Evolutionary conservation across 2,329 filamentous ascomycete species (phyloP), one percentile per base, ranked within the genome.

Genomic region (Penicillium rolfsii): DNA sequence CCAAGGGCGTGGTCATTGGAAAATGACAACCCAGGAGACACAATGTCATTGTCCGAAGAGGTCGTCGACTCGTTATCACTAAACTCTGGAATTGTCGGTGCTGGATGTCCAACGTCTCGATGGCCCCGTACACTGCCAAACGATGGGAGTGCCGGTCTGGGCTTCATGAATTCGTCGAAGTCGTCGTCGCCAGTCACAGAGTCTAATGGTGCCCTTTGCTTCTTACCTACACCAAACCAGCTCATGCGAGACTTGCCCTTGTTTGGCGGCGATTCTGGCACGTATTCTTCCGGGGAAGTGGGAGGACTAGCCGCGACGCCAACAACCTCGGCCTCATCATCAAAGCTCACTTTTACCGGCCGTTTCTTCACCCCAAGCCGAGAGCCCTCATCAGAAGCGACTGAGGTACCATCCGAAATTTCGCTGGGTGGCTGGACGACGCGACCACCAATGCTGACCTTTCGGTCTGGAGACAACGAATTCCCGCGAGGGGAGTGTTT

Each of bases 281-380:
- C 58, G 41, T 72, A 69, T 16, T 78, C 76, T 41, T 80, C 78
- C 1, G 75, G 77, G 5, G 76, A 79, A 6, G 75, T 77, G 33
- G 77, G 74, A 52, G 77, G 74, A 36, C 76, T 79, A 8, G 77
- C 75, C 30, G 76, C 74, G 19, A 79, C 71, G 22, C 80, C 81
- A 30, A 84, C 78, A 28, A 83, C 70, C 57, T 83, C 78, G 4
- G 83, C 77, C 50, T 83, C 81, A 46, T 87, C 85, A 59, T 87
- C 85, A 66, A 89, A 97, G 77, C 92, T 97, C 55, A 89, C 86
- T 56, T 85, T 80, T 3, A 80, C 80, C 33, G 75, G 75, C 70
- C 83, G 85, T 73, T 83, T 87, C 64, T 81, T 84, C 61, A 77
- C 77, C 22, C 68, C 73, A 16, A 73, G 43, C 38, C 73, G 75